phyloP scores from a whole-genome alignment of 2,329 filamentous ascomycete genomes.

The Curvularia sp. region DNA sequence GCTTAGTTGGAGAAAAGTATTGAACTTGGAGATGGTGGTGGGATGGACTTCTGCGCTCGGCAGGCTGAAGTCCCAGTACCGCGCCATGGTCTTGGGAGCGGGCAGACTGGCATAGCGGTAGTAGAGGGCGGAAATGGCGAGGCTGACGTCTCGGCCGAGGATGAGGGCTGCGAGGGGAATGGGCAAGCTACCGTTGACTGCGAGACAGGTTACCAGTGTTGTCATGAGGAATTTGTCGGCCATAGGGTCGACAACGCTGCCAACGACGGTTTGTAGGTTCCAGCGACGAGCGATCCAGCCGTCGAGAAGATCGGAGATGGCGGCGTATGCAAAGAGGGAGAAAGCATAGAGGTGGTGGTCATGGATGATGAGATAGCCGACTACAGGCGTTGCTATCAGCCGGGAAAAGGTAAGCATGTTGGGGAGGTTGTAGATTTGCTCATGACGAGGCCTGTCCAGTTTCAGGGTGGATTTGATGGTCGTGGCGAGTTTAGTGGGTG shows the following conservation, averaged over 20 bases:
- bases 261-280: conserved; percentile 90
- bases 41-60: conserved; percentile 85
- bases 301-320: conserved; percentile 88
- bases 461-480: conserved; percentile 43
- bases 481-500: conserved; percentile 33
- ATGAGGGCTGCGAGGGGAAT: conserved; percentile 90
- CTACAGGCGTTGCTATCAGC: conserved; percentile 78
- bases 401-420: conserved; percentile 91
- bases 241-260: conserved; percentile 87
- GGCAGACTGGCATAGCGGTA: conserved; percentile 95
- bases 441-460: conserved; percentile 54
- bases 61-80: conserved; percentile 98
- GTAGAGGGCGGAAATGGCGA: conserved; percentile 88
- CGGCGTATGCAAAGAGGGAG: conserved; percentile 88
- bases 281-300: conserved; percentile 91
- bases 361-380: conserved; percentile 88
- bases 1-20: conserved; percentile 88
- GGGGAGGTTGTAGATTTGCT: conserved; percentile 97
- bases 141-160: conserved; percentile 82
- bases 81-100: conserved; percentile 85
- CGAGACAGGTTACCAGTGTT: conserved; percentile 82
- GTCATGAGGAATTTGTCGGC: conserved; percentile 98
- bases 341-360: conserved; percentile 81
- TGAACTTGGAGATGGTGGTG: conserved; percentile 84
- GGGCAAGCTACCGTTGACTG: conserved; percentile 81